Conservation (phyloP, 164 flowering plant genomes). For the Annona cherimola region DNA sequence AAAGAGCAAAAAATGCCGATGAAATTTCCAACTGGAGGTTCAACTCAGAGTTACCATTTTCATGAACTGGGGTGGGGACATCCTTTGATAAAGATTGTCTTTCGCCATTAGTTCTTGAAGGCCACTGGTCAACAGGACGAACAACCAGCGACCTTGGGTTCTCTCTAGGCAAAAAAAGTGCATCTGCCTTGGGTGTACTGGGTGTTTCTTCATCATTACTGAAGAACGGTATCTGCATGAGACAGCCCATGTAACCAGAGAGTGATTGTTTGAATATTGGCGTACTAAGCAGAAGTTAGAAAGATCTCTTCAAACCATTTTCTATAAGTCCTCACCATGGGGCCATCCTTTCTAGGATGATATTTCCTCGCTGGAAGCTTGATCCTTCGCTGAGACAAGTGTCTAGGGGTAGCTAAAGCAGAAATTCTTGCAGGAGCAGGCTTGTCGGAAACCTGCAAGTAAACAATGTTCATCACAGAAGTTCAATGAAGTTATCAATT, state of each 20-base stretch:
- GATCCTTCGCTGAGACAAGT: slow-evolving; percentile 75
- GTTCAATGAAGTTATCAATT: neutral
- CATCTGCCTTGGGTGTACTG: slow-evolving; percentile 95
- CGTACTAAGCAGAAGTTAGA: neutral
- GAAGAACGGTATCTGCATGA: slow-evolving; percentile 77
- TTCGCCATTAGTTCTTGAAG: slow-evolving; percentile 38
- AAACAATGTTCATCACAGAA: neutral
- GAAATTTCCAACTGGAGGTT: too few species aligned
- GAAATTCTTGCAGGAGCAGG: slow-evolving; percentile 79
- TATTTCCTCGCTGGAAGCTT: slow-evolving; percentile 85
- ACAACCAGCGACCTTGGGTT: slow-evolving; percentile 88
- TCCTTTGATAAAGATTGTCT: slow-evolving; percentile 42
- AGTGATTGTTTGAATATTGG: neutral
- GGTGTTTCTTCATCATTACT: slow-evolving; percentile 79
- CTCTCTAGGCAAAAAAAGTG: slow-evolving; percentile 90
- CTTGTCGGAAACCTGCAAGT: slow-evolving; percentile 67
- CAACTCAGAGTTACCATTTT: slow-evolving; percentile 45
- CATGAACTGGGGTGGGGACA: slow-evolving; percentile 28
- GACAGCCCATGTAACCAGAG: neutral
- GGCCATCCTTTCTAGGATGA: slow-evolving; percentile 64
- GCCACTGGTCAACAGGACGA: slow-evolving; percentile 70
- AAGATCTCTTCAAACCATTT: neutral
- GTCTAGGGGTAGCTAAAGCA: slow-evolving; percentile 77
- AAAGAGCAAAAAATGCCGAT: too few species aligned
- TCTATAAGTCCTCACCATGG: slow-evolving; percentile 47